phyloP scores from a whole-genome alignment of 2,329 filamentous ascomycete species.

The Aaosphaeria pasadenensis region DNA sequence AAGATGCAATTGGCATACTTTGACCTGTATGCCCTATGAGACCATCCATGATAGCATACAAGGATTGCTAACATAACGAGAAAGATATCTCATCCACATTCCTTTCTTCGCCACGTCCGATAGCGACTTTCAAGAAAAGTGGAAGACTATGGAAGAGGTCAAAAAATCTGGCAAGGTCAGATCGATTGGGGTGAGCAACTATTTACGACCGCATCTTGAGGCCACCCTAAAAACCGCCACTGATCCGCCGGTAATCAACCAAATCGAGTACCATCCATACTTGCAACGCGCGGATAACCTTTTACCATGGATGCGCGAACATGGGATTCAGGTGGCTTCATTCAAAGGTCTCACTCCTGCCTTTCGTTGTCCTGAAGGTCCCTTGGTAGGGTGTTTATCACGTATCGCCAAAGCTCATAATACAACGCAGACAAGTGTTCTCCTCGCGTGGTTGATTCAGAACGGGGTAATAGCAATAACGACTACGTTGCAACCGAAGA shows the following conservation, averaged over 20 bases:
- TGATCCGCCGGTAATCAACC: constrained; percentile 58
- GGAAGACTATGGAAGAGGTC: constrained; percentile 55
- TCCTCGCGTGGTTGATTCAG: background rate
- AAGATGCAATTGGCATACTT: constrained; percentile 57
- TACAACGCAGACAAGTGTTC: background rate
- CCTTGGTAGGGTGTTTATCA: background rate
- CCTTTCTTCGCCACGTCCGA: background rate
- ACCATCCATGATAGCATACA: background rate
- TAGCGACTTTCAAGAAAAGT: constrained; percentile 47
- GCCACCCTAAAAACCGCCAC: constrained; percentile 46
- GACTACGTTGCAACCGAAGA: background rate
- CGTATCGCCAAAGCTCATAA: background rate
- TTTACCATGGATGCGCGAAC: background rate
- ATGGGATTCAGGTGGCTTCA: background rate
- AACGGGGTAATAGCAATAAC: background rate
- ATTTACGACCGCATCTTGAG: constrained; percentile 50
- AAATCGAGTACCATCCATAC: constrained; percentile 64
- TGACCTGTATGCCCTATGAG: constrained; percentile 46
- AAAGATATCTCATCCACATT: background rate
- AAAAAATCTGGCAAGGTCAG: constrained; percentile 51
- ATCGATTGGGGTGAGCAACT: constrained; percentile 58
- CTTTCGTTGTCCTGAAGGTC: background rate
- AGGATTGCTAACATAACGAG: background rate
- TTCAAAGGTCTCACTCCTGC: background rate
- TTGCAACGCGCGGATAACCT: constrained; percentile 48